phyloP scores from a whole-genome alignment of 2,329 filamentous ascomycete species.

The Claviceps sp. region DNA sequence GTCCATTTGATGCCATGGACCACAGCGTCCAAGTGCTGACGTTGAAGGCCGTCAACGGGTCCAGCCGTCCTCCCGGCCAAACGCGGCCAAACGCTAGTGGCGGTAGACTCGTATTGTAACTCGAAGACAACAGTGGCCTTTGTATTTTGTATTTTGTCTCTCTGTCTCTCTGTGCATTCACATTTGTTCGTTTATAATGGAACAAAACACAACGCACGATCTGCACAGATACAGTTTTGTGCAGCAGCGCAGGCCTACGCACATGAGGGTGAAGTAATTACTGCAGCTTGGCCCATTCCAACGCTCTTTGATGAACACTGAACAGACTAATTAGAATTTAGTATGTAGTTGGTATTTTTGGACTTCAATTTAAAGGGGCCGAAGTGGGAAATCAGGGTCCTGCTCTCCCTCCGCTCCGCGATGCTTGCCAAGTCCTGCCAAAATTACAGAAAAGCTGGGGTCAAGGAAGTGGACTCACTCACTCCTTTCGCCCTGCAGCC shows the following conservation, averaged over 20 bases:
- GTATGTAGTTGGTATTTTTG: not conserved
- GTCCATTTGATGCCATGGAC: no score
- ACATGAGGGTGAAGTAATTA: no score
- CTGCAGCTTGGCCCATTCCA: not conserved
- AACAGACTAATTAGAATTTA: not conserved
- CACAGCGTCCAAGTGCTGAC: no score
- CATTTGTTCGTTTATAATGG: no score
- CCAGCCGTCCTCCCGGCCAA: not conserved
- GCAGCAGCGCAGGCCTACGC: no score
- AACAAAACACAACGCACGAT: no score
- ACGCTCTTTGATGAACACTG: not conserved
- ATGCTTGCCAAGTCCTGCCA: not conserved
- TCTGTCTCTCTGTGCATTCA: no score
- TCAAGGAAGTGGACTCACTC: not conserved
- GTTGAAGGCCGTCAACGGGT: not conserved
- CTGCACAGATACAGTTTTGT: no score
- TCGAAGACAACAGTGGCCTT: not conserved
- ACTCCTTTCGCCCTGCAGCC: not conserved
- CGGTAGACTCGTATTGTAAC: not conserved
- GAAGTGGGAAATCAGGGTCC: not conserved
- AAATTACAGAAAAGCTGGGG: not conserved
- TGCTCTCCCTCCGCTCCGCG: not conserved
- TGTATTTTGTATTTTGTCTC: no score
- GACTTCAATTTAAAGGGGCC: not conserved
- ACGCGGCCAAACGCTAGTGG: not conserved